Evolutionary conservation across 2,329 filamentous ascomycete species (phyloP).

Genomic region (Aspergillus bombycis): DNA sequence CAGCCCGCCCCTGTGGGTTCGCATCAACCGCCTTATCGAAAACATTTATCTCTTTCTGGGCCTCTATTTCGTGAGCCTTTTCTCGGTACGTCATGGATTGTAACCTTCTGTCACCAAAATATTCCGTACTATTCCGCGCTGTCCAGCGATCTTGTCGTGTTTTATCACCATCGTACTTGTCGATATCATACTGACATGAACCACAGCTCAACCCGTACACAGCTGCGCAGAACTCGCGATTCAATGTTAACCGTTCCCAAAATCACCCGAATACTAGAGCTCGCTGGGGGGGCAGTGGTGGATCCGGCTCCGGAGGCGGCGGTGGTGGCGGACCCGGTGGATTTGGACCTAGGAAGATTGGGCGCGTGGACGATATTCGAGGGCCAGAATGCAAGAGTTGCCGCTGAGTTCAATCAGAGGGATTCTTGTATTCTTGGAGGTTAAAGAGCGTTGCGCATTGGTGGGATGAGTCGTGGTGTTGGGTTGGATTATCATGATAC

Average conservation of each 20-base stretch:
- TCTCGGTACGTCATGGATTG: slow-evolving; percentile 43
- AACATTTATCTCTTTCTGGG: slow-evolving; percentile 52
- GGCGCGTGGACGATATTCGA: slow-evolving; percentile 52
- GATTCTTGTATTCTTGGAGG: not conserved
- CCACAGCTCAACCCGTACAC: slow-evolving; percentile 49
- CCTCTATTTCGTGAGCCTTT: slow-evolving; percentile 53
- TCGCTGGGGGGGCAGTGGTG: slow-evolving; percentile 28
- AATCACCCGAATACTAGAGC: slow-evolving; percentile 28
- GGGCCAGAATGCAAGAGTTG: slow-evolving; percentile 53
- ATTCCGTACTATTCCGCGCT: too few species aligned
- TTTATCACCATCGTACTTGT: not conserved
- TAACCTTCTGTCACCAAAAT: not conserved
- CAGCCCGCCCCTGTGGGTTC: slow-evolving; percentile 51
- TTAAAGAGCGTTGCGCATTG: not conserved
- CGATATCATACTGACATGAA: slow-evolving; percentile 16
- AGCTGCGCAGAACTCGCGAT: slow-evolving; percentile 49
- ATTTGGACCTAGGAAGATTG: slow-evolving; percentile 42
- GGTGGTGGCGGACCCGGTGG: slow-evolving; percentile 33
- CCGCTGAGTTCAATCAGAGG: slow-evolving; percentile 11
- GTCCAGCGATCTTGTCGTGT: not conserved
- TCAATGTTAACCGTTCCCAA: slow-evolving; percentile 44
- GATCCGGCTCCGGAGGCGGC: slow-evolving; percentile 30
- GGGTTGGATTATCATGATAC: not conserved
- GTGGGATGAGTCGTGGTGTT: not conserved
- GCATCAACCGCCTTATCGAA: slow-evolving; percentile 45